A percentile compares a stretch with the other conserved stretches of the same genome.
Evolutionary conservation across 169 alveolate genomes (phyloP).

Genomic region (Haemoproteus tartakovskyi): DNA sequence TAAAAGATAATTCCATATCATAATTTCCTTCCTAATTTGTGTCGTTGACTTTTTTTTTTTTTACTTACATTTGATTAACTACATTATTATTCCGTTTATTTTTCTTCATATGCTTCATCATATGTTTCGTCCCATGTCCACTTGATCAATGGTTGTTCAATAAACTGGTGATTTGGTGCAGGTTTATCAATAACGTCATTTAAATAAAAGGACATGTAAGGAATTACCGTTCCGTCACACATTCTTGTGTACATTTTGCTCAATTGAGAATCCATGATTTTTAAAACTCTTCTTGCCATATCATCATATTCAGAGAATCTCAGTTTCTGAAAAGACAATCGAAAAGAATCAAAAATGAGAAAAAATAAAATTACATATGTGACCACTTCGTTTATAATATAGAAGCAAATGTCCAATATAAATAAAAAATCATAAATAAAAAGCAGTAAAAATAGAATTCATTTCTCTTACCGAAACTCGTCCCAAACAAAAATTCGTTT

Average conservation of each 20-base stretch:
- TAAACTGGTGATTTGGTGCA: constrained; percentile 82
- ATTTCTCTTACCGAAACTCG: constrained; percentile 78
- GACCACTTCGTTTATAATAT: not conserved
- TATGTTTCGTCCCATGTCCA: constrained; percentile 94
- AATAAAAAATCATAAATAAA: no score
- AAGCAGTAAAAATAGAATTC: no score
- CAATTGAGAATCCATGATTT: constrained; percentile 88
- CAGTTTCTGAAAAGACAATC: constrained; percentile 57
- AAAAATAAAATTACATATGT: not conserved
- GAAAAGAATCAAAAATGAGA: not conserved
- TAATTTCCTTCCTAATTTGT: no score
- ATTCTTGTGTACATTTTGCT: constrained; percentile 88
- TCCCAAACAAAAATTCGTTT: constrained; percentile 91
- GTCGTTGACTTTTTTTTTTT: no score
- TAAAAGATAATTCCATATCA: no score
- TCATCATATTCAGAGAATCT: constrained; percentile 86
- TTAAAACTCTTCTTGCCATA: constrained; percentile 87
- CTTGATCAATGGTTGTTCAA: constrained; percentile 87
- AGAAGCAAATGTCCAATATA: no score
- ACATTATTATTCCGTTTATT: not conserved
- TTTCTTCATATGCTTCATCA: constrained; percentile 88
- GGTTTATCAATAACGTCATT: constrained; percentile 85
- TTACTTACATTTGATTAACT: no score
- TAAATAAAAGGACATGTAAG: constrained; percentile 83
- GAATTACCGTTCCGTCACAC: constrained; percentile 89